Conservation (phyloP, 768 basidiomycete species). For the Serendipita indica region DNA sequence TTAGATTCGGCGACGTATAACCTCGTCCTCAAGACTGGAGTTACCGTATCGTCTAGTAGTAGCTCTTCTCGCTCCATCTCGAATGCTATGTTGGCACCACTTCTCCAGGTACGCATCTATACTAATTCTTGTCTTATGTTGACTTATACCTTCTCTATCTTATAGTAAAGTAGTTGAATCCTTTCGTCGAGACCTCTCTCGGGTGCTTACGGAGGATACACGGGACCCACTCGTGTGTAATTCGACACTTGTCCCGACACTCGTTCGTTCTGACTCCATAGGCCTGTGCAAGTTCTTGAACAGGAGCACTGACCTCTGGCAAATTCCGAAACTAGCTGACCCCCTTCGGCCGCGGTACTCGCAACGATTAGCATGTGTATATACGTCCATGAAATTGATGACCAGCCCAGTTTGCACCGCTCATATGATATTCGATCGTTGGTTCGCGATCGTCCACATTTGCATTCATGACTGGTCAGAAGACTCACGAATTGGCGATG, state of each 20-base stretch:
- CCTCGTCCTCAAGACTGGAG: background rate
- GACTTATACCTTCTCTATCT: background rate
- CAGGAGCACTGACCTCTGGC: background rate
- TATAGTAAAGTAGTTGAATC: background rate
- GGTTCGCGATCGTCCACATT: too few relatives aligned
- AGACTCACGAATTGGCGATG: too few relatives aligned
- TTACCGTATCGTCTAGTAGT: background rate
- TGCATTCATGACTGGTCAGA: too few relatives aligned
- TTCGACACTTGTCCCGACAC: too few relatives aligned
- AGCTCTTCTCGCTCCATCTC: background rate
- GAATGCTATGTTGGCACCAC: background rate
- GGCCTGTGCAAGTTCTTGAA: background rate
- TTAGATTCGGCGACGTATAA: background rate
- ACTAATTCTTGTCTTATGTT: background rate
- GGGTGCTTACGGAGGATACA: background rate
- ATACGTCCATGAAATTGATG: too few relatives aligned
- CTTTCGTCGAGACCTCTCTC: background rate
- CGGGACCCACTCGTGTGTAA: background rate
- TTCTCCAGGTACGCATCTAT: background rate
- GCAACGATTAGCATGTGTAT: too few relatives aligned
- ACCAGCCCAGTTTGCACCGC: too few relatives aligned
- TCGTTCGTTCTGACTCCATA: background rate
- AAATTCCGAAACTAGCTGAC: background rate
- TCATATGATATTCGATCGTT: too few relatives aligned
- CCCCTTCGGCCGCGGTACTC: background rate